A percentile compares a stretch with the other conserved stretches of the same genome.
Conservation (phyloP, 768 basidiomycete genomes). For the Serendipita sp. region DNA sequence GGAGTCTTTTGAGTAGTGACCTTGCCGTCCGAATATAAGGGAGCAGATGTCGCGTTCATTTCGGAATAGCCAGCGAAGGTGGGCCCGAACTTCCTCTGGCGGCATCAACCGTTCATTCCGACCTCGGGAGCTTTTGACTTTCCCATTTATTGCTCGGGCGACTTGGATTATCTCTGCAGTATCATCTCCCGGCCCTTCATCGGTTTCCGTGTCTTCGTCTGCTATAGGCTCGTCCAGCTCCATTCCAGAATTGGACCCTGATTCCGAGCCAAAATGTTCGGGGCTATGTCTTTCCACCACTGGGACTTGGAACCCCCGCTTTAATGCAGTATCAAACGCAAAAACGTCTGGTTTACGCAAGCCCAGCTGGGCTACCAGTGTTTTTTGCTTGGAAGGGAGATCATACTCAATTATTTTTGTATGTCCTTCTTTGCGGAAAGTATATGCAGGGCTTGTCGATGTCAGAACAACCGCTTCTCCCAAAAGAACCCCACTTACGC, state of each 20-base stretch:
- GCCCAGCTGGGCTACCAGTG: slow-evolving; percentile 30
- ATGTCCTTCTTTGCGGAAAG: slow-evolving; percentile 84
- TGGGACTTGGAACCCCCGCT: slow-evolving; percentile 21
- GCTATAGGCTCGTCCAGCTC: slow-evolving; percentile 21
- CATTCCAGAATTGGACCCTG: slow-evolving; percentile 19
- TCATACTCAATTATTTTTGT: slow-evolving; percentile 93
- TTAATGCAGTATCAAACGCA: slow-evolving; percentile 20
- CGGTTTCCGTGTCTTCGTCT: slow-evolving; percentile 31
- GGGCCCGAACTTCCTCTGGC: slow-evolving; percentile 85
- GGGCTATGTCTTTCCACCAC: slow-evolving; percentile 38
- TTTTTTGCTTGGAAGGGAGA: slow-evolving; percentile 63
- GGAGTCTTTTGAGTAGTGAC: slow-evolving; percentile 52
- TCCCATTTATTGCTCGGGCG: slow-evolving; percentile 61
- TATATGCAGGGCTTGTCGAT: slow-evolving; percentile 48
- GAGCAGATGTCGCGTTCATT: slow-evolving; percentile 73
- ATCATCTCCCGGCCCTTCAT: slow-evolving; percentile 21
- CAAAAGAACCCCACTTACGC: slow-evolving; percentile 40
- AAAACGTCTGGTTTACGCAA: slow-evolving; percentile 67
- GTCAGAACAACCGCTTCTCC: slow-evolving; percentile 7
- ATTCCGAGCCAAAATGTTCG: slow-evolving; percentile 22
- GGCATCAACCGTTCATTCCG: slow-evolving; percentile 82
- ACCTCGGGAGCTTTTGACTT: slow-evolving; percentile 56
- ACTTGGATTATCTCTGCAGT: slow-evolving; percentile 21
- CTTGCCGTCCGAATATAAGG: slow-evolving; percentile 84
- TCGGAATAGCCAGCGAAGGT: slow-evolving; percentile 71